Percentiles rank a stretch among this genome's conserved stretches.
These are phyloP conservation scores for Cicer bijugum DNA, from an alignment of 306 rosid species.

Conservation along the genomic window DNA sequence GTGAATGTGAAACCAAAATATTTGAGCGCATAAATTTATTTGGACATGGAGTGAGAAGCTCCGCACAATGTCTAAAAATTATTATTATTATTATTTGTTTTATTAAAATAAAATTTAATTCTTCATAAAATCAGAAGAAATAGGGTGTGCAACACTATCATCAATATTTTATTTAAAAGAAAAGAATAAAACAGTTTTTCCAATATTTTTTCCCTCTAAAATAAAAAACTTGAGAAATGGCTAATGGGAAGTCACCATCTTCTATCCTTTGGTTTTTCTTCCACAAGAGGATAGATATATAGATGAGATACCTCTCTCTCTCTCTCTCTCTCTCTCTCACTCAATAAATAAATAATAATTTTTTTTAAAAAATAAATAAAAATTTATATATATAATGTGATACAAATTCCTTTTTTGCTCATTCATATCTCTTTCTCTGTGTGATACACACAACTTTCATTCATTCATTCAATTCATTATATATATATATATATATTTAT, in stretches of 20 bases:
- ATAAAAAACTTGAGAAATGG: slow-evolving; percentile 45
- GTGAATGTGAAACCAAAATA: no score
- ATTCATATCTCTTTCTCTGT: slow-evolving; percentile 51
- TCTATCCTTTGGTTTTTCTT: slow-evolving; percentile 55
- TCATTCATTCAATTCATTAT: slow-evolving; percentile 1
- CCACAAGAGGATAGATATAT: slow-evolving; percentile 56
- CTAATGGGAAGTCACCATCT: slow-evolving; percentile 56
- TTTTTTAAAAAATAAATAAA: background rate
- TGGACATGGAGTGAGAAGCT: no score
- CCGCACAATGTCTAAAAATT: no score
- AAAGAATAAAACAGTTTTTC: background rate
- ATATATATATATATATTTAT: slow-evolving; percentile 45
- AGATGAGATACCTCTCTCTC: slow-evolving; percentile 27
- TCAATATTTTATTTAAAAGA: background rate
- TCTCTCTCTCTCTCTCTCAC: slow-evolving; percentile 44
- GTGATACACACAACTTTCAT: slow-evolving; percentile 56
- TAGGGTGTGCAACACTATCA: no score
- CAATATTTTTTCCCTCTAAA: slow-evolving; percentile 8
- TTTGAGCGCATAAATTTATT: no score
- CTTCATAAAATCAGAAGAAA: no score
- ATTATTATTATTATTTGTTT: no score
- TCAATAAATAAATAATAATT: slow-evolving; percentile 8
- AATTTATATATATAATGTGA: slow-evolving; percentile 34
- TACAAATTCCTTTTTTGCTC: slow-evolving; percentile 53
- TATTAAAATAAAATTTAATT: no score